These are phyloP conservation scores for Starmerella vitae DNA, from an alignment of 805 yeast genomes.

Conservation along the genomic window DNA sequence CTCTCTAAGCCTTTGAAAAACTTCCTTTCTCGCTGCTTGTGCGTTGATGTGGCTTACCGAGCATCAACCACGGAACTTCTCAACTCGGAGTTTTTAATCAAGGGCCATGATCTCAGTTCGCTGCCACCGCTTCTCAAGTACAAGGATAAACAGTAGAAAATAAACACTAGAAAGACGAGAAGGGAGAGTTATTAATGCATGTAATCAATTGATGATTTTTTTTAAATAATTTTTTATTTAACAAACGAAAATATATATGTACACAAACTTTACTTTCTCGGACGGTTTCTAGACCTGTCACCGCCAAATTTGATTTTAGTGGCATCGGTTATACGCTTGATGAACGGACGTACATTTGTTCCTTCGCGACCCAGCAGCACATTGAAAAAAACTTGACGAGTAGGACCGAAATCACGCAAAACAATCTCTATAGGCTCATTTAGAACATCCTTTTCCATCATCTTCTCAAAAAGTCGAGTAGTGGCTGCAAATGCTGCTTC, in stretches of 20 bases:
- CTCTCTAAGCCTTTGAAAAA: slow-evolving; percentile 66
- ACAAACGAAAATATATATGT: background rate
- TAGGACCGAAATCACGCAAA: slow-evolving; percentile 73
- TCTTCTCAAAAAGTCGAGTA: slow-evolving; percentile 53
- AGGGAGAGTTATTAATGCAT: too few relatives aligned
- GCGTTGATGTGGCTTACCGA: slow-evolving; percentile 86
- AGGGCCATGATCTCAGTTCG: slow-evolving; percentile 23
- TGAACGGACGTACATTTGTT: slow-evolving; percentile 44
- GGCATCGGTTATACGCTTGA: slow-evolving; percentile 60
- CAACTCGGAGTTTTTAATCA: slow-evolving; percentile 44
- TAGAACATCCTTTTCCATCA: slow-evolving; percentile 47
- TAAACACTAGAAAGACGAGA: too few relatives aligned
- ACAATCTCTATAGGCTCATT: slow-evolving; percentile 60
- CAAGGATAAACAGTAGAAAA: slow-evolving; percentile 5
- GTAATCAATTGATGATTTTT: background rate
- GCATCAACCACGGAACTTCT: slow-evolving; percentile 82
- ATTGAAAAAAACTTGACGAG: slow-evolving; percentile 71
- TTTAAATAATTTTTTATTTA: too few relatives aligned
- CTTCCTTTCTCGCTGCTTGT: slow-evolving; percentile 77
- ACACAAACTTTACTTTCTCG: slow-evolving; percentile 31
- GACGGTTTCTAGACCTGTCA: slow-evolving; percentile 63
- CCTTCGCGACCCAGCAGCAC: slow-evolving; percentile 90
- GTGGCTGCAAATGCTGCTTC: slow-evolving; percentile 86
- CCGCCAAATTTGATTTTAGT: slow-evolving; percentile 90
- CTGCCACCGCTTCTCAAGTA: slow-evolving; percentile 28